A percentile compares a stretch with the other conserved stretches of the same genome.
phyloP scores from a whole-genome alignment of 1,284 basidiomycete species.

The Erythrobasidium hasegawianum region DNA sequence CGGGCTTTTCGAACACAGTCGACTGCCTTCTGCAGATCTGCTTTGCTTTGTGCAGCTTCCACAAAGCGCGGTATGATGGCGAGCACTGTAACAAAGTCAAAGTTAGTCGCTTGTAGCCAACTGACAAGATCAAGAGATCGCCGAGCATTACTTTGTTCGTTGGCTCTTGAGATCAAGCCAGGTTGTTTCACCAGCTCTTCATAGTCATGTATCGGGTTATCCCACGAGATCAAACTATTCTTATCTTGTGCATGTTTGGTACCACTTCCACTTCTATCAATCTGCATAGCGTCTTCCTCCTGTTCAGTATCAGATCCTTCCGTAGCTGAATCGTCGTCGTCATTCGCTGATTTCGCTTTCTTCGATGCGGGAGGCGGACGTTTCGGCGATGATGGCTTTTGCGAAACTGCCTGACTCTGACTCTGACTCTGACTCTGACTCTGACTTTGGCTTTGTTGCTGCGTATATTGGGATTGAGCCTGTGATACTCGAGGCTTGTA shows the following conservation, averaged over 20 bases:
- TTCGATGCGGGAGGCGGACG: background rate
- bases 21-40: conserved; percentile 15
- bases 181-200: conserved; percentile 27
- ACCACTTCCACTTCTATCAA: background rate
- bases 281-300: background rate
- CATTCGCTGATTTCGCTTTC: background rate
- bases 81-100: conserved; percentile 6
- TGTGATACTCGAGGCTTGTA: conserved; percentile 6
- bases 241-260: background rate
- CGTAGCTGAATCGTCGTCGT: conserved; percentile 25
- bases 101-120: background rate
- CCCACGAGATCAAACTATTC: conserved; percentile 24
- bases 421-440: conserved; percentile 8
- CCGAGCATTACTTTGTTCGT: conserved; percentile 12
- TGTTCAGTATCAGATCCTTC: conserved; percentile 16
- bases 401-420: background rate
- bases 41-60: conserved; percentile 9
- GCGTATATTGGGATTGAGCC: too few species aligned
- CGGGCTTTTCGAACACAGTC: conserved; percentile 16
- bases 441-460: conserved; percentile 8
- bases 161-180: conserved; percentile 25
- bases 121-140: background rate
- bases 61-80: conserved; percentile 28
- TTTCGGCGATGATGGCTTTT: background rate
- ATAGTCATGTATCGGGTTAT: conserved; percentile 28